A percentile compares a stretch with the other conserved stretches of the same genome.
Evolutionary conservation across 2,329 filamentous ascomycete genomes (phyloP).

Genomic region (Alternaria burnsii): DNA sequence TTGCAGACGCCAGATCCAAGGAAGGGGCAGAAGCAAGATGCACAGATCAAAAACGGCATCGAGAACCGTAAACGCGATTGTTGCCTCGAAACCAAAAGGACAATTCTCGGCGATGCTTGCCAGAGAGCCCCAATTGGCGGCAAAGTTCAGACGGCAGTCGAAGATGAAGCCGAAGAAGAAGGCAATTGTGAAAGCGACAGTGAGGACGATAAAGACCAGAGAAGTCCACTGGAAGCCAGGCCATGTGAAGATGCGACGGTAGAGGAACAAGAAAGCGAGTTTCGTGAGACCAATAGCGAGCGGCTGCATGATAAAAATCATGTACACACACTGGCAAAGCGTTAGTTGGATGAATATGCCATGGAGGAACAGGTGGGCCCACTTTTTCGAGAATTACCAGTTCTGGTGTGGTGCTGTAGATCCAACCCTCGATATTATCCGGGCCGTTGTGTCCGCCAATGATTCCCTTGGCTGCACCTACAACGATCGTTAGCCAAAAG

Average conservation of each 20-base stretch:
- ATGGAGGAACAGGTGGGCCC: neutral
- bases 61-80: constrained; percentile 8
- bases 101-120: constrained; percentile 14
- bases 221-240: constrained; percentile 10
- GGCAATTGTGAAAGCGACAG: constrained; percentile 6
- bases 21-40: constrained; percentile 13
- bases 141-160: constrained; percentile 13
- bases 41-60: constrained; percentile 14
- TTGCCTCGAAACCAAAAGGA: constrained; percentile 13
- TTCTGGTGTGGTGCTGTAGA: constrained; percentile 9
- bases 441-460: constrained; percentile 12
- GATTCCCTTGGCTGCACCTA: constrained; percentile 12
- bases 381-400: constrained; percentile 13
- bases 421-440: constrained; percentile 10
- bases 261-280: constrained; percentile 15
- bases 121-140: constrained; percentile 13
- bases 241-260: constrained; percentile 14
- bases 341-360: neutral
- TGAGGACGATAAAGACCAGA: constrained; percentile 4
- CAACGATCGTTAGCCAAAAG: neutral
- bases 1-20: constrained; percentile 16
- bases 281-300: constrained; percentile 13
- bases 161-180: constrained; percentile 18
- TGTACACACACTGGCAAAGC: constrained; percentile 6
- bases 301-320: constrained; percentile 17